Conservation (phyloP, 2,329 filamentous ascomycete genomes). For the Trichoderma sp. region DNA sequence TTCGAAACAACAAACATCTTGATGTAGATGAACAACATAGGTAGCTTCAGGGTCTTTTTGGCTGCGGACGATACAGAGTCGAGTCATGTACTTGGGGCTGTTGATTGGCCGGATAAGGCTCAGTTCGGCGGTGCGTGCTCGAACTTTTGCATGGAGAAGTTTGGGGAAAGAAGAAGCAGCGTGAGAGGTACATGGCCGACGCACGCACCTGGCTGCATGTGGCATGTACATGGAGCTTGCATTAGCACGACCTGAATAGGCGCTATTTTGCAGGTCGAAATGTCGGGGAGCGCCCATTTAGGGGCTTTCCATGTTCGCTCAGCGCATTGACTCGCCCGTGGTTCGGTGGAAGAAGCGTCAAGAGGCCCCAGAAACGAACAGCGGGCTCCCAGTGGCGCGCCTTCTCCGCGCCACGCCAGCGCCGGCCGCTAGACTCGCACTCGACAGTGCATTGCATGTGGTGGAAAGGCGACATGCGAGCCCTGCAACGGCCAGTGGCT, state of each 20-base stretch:
- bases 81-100: background rate
- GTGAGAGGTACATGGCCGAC: background rate
- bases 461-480: background rate
- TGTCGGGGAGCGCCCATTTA: background rate
- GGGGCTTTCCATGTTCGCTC: background rate
- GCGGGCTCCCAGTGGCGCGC: slow-evolving; percentile 5
- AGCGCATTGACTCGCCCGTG: background rate
- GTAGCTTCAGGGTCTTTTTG: background rate
- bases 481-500: background rate
- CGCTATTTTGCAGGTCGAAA: background rate
- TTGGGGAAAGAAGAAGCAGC: background rate
- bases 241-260: background rate
- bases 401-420: background rate
- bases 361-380: slow-evolving; percentile 23
- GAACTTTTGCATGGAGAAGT: background rate
- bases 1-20: background rate
- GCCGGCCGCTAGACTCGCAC: too few relatives aligned
- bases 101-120: background rate
- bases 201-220: background rate
- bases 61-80: background rate
- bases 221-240: background rate
- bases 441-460: too few relatives aligned
- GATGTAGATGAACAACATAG: background rate
- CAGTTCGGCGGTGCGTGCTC: background rate
- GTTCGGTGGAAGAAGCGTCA: background rate